These are phyloP conservation scores for Grammothele lineata DNA, from an alignment of 768 basidiomycete genomes.

Conservation along the genomic window DNA sequence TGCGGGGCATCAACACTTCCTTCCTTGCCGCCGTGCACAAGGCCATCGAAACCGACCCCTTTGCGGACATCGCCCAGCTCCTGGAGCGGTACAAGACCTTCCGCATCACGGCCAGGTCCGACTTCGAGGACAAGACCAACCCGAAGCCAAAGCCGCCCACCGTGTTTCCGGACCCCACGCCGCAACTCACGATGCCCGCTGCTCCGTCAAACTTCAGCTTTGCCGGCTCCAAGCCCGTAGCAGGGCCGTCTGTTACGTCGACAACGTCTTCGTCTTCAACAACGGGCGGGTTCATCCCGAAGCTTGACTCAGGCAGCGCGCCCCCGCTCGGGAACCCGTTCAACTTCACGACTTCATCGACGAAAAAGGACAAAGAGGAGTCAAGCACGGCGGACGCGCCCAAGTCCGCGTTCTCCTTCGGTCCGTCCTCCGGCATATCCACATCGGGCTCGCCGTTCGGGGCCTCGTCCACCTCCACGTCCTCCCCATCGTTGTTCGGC, in stretches of 20 bases:
- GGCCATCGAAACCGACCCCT: constrained; percentile 64
- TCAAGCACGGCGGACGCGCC: constrained; percentile 14
- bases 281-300: constrained; percentile 6
- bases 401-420: constrained; percentile 29
- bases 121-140: constrained; percentile 38
- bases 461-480: not conserved
- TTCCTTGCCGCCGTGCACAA: constrained; percentile 54
- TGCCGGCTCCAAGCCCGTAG: constrained; percentile 29
- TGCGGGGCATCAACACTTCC: constrained; percentile 74
- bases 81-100: constrained; percentile 56
- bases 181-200: constrained; percentile 29
- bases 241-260: constrained; percentile 15
- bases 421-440: constrained; percentile 5
- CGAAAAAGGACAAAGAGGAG: constrained; percentile 2
- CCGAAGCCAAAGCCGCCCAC: not conserved
- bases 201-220: constrained; percentile 33
- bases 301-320: constrained; percentile 3
- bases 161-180: not conserved
- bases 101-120: constrained; percentile 51
- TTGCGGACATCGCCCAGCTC: constrained; percentile 54
- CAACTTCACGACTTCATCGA: constrained; percentile 1
- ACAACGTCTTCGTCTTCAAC: not conserved
- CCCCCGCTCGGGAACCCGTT: constrained; percentile 12
- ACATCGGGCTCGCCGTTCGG: constrained; percentile 9
- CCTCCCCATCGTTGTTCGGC: constrained; percentile 2